Evolutionary conservation across 2,329 filamentous ascomycete species (phyloP).

Genomic region (Elsinoe fawcettii): DNA sequence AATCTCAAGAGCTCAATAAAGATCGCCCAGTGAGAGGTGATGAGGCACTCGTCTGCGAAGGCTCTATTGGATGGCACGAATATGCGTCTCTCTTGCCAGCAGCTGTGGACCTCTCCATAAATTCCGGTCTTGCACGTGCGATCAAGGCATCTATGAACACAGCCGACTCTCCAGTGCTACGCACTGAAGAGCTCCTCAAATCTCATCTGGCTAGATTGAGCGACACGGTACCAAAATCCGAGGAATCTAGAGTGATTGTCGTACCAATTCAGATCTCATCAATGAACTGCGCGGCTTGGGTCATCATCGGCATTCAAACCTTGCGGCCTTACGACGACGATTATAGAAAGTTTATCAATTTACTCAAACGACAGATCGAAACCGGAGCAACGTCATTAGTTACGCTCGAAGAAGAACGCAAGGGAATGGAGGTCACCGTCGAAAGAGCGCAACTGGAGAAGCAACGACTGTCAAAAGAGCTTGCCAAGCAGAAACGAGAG

Average conservation of each 20-base stretch:
- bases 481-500: not conserved
- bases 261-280: conserved; percentile 1
- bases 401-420: not conserved
- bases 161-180: not conserved
- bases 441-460: conserved; percentile 2
- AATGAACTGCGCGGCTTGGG: not conserved
- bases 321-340: not conserved
- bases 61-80: not conserved
- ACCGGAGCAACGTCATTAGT: conserved; percentile 3
- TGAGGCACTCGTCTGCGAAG: not conserved
- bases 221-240: not conserved
- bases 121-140: not conserved
- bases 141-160: not conserved
- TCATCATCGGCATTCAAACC: not conserved
- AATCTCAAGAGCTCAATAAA: not conserved
- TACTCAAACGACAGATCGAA: conserved; percentile 1
- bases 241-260: not conserved
- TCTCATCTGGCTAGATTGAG: not conserved
- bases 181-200: not conserved
- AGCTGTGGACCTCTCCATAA: not conserved
- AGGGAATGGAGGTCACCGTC: not conserved
- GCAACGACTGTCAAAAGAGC: conserved; percentile 5
- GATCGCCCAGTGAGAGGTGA: not conserved
- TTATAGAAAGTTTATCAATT: not conserved
- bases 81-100: not conserved